Conservation (phyloP, 345 rosid genomes). For the Hibiscus tridactylites region DNA sequence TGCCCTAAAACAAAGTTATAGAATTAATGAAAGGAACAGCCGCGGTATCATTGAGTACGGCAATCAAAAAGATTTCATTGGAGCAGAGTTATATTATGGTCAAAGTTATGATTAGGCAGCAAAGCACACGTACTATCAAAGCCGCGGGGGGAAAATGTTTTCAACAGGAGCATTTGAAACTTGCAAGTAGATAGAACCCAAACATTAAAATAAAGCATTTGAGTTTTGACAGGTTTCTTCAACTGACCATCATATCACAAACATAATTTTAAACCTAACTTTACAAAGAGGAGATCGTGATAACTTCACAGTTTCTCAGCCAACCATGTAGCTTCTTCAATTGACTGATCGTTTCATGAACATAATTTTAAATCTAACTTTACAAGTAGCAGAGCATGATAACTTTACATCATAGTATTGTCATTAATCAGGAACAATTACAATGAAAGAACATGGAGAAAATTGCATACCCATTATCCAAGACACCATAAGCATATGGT, state of each 20-base stretch:
- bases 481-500: constrained; percentile 95
- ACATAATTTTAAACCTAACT: no score
- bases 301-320: not conserved
- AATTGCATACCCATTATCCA: constrained; percentile 73
- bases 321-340: not conserved
- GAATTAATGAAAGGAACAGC: not conserved
- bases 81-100: not conserved
- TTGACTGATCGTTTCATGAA: not conserved
- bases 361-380: not conserved
- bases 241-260: not conserved
- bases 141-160: not conserved
- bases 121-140: not conserved
- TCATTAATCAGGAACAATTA: not conserved
- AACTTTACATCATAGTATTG: not conserved
- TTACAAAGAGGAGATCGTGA: not conserved
- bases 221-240: not conserved
- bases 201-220: not conserved
- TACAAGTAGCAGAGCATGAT: not conserved
- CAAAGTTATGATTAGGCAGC: not conserved
- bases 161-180: not conserved
- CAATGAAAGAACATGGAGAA: not conserved
- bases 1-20: not conserved
- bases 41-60: not conserved
- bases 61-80: not conserved
- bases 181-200: not conserved